Percentiles rank a stretch among this genome's conserved stretches.
These are phyloP conservation scores for Dendrocalamus latiflorus DNA, from an alignment of 202 grass and related monocot genomes.

Conservation along the genomic window DNA sequence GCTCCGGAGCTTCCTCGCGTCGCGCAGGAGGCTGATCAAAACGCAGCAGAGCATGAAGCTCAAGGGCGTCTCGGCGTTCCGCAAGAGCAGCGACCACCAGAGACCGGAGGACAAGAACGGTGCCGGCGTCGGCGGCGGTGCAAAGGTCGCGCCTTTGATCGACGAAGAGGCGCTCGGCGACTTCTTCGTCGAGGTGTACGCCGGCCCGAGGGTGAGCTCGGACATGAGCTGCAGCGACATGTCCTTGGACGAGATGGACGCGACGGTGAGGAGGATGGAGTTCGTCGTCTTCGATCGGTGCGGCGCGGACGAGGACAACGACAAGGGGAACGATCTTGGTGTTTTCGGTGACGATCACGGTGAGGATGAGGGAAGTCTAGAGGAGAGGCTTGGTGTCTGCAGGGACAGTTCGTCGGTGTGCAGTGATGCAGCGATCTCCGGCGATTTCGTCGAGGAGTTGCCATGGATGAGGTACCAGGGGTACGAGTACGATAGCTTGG, in stretches of 20 bases:
- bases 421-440: constrained; percentile 25
- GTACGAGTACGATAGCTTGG: constrained; percentile 43
- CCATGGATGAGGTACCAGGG: constrained; percentile 42
- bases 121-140: not conserved
- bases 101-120: constrained; percentile 15
- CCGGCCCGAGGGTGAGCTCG: constrained; percentile 47
- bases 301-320: not conserved
- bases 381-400: constrained; percentile 35
- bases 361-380: not conserved
- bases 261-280: constrained; percentile 45
- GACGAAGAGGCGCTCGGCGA: constrained; percentile 66
- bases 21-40: constrained; percentile 69
- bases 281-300: constrained; percentile 60
- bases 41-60: constrained; percentile 93
- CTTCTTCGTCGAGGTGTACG: constrained; percentile 83
- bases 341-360: not conserved
- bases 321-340: constrained; percentile 13
- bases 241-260: constrained; percentile 77
- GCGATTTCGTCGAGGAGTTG: constrained; percentile 42
- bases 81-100: constrained; percentile 13
- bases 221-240: constrained; percentile 73
- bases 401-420: constrained; percentile 36
- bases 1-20: constrained; percentile 77
- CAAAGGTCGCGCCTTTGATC: constrained; percentile 50
- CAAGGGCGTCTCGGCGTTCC: constrained; percentile 69